Percentiles rank a stretch among this genome's conserved stretches.
Evolutionary conservation across 148 eudicot genomes (phyloP).

Genomic region (Pouteria glomerata): DNA sequence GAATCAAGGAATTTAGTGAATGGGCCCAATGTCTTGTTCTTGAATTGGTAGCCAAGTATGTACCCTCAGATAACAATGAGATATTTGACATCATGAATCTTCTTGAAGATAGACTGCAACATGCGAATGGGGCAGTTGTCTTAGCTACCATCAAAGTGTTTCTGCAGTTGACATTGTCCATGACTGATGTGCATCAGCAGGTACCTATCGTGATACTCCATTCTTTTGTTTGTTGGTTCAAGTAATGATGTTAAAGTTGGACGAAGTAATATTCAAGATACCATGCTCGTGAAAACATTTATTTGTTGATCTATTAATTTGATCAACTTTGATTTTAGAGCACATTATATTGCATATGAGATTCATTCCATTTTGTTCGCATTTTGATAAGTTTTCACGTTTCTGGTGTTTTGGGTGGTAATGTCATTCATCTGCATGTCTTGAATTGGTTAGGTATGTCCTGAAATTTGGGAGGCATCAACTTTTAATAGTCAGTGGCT

Average conservation of each 20-base stretch:
- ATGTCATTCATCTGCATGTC: background rate
- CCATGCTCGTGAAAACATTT: background rate
- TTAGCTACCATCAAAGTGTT: slow-evolving; percentile 92
- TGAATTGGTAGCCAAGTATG: slow-evolving; percentile 90
- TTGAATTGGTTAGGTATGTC: background rate
- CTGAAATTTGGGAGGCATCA: background rate
- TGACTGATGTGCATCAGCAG: slow-evolving; percentile 99
- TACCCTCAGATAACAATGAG: slow-evolving; percentile 79
- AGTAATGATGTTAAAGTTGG: background rate
- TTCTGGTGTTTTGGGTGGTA: background rate
- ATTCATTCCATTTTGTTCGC: slow-evolving; percentile 7
- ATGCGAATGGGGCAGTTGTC: slow-evolving; percentile 99
- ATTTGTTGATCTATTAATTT: background rate
- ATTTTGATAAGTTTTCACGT: background rate
- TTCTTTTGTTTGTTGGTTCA: background rate
- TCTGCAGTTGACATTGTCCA: slow-evolving; percentile 85
- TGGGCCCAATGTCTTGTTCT: slow-evolving; percentile 98
- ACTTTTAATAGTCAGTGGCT: background rate
- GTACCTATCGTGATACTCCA: slow-evolving; percentile 26
- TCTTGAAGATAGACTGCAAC: slow-evolving; percentile 99
- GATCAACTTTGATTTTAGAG: background rate
- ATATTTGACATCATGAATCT: slow-evolving; percentile 99
- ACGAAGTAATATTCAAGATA: background rate
- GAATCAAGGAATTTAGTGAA: slow-evolving; percentile 95
- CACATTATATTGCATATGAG: background rate